Base-by-base conservation (phyloP, 805 yeast species). In the Ogataea naganishii region DNA sequence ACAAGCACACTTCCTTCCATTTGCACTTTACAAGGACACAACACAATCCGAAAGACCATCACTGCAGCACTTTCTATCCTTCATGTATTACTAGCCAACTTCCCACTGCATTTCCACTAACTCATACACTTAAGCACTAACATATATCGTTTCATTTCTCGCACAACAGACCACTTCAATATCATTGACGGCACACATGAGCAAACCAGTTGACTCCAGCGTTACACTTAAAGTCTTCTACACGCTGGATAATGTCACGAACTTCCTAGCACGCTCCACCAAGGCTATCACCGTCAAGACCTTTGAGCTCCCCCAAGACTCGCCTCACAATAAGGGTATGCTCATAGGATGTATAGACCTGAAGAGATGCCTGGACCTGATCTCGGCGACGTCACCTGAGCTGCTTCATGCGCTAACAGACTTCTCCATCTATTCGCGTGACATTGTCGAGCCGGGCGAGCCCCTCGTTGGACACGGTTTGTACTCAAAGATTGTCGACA, bases 371-470 rank as follows among this genome's bases (percentile, higher is more conserved):
- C 36, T 75, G 44, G 47, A 68, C 44, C 50, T 63, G 2, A 48
- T 64, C 12, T 37, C 53, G 26, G 64, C 56, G 7, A 70, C 79
- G 26, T 59, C 66, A 22, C 71, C 71, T 4, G 71, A 64, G 35
- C 47, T 58, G 30, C 62, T 64, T 28, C 42, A 66, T 12, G 26
- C 66, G 42, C 41, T 53, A 38, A 15, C 35, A 13, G 60, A 75
- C 60, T 52, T 67, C 61, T 55, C 75, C 39, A 37, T 67, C 38
- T 48, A 59, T 34, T 47, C 70, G 30, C 40, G 73, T 50, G 60
- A 75, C 53, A 45, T 72, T 45, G 43, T 72, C 31, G 60, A 75
- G 51, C 59, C 66, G 51, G 56, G 72, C 58, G 61, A 74, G 59
- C 58, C 76, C 44, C 51, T 65, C 49, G 66, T 60, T 44, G 69